Percentiles rank a stretch among this genome's conserved stretches.
Conservation (phyloP, 2,329 filamentous ascomycete species). For the Monosporascus sp. region DNA sequence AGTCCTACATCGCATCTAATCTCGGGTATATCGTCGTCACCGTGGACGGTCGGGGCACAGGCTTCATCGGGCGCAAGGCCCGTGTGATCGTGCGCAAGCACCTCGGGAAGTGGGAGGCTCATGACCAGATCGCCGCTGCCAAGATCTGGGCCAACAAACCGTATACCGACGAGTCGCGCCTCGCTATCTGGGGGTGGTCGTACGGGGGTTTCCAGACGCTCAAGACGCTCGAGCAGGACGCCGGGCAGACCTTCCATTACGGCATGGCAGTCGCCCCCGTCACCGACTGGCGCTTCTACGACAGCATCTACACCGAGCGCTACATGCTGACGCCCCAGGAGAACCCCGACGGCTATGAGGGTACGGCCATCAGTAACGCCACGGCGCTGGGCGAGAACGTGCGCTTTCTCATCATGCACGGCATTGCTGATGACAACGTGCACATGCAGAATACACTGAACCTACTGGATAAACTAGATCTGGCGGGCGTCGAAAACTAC, state of each 20-base stretch:
- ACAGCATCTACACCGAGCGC: constrained; percentile 88
- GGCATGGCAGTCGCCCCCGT: constrained; percentile 98
- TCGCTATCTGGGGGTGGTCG: constrained; percentile 98
- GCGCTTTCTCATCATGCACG: constrained; percentile 93
- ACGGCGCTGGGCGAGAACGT: constrained; percentile 68
- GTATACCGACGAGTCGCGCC: constrained; percentile 75
- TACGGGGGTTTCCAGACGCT: constrained; percentile 94
- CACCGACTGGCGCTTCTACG: constrained; percentile 97
- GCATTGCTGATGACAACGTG: constrained; percentile 94
- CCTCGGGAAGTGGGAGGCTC: constrained; percentile 77
- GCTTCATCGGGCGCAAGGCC: constrained; percentile 78
- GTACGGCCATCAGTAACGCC: constrained; percentile 68
- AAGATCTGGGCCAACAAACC: constrained; percentile 74
- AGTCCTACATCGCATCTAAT: constrained; percentile 77
- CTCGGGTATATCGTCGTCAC: constrained; percentile 94
- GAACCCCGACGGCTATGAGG: constrained; percentile 72
- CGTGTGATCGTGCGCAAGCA: constrained; percentile 78
- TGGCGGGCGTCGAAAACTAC: constrained; percentile 82
- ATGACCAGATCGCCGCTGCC: constrained; percentile 86
- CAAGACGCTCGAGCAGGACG: constrained; percentile 90
- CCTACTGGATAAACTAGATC: constrained; percentile 78
- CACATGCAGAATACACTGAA: constrained; percentile 93
- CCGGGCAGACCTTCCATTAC: constrained; percentile 84
- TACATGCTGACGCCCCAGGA: constrained; percentile 94
- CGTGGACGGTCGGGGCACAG: constrained; percentile 88